phyloP scores from a whole-genome alignment of 345 rosid genomes.

The Ricinus communis region DNA sequence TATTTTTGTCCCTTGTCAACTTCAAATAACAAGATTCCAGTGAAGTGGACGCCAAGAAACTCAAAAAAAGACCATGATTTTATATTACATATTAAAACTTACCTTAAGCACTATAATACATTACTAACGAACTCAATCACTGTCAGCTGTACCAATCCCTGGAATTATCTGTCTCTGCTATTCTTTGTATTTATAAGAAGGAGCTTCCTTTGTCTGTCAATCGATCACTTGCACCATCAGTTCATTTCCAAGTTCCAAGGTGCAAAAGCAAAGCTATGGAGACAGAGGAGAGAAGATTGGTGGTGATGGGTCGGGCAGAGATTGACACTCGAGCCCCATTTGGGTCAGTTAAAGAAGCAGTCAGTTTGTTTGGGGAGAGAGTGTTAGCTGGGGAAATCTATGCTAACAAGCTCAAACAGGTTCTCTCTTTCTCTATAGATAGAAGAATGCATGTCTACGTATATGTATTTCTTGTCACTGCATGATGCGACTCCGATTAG shows the following conservation, averaged over 20 bases:
- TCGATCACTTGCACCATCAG: background rate
- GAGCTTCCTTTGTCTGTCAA: background rate
- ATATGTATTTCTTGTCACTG: too few species aligned
- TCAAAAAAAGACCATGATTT: background rate
- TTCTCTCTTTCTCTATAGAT: background rate
- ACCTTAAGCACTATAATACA: background rate
- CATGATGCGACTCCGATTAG: too few species aligned
- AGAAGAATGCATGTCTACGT: too few species aligned
- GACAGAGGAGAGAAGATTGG: slow-evolving; percentile 10
- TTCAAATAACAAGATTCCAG: slow-evolving; percentile 32
- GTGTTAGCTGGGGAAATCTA: slow-evolving; percentile 28
- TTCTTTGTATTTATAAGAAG: background rate
- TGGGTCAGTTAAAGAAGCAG: slow-evolving; percentile 30
- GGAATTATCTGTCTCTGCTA: too few species aligned
- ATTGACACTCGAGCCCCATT: slow-evolving; percentile 35
- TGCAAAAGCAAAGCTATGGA: slow-evolving; percentile 2
- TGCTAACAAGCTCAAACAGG: slow-evolving; percentile 31
- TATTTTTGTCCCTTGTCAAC: slow-evolving; percentile 15
- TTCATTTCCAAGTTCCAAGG: background rate
- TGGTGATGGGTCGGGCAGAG: slow-evolving; percentile 21
- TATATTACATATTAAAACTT: background rate
- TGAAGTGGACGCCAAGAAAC: slow-evolving; percentile 40
- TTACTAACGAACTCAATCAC: slow-evolving; percentile 8
- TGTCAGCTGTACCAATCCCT: too few species aligned
- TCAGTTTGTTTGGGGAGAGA: slow-evolving; percentile 29